phyloP scores from a whole-genome alignment of 2,329 filamentous ascomycete species.

The Didymella pinodella region DNA sequence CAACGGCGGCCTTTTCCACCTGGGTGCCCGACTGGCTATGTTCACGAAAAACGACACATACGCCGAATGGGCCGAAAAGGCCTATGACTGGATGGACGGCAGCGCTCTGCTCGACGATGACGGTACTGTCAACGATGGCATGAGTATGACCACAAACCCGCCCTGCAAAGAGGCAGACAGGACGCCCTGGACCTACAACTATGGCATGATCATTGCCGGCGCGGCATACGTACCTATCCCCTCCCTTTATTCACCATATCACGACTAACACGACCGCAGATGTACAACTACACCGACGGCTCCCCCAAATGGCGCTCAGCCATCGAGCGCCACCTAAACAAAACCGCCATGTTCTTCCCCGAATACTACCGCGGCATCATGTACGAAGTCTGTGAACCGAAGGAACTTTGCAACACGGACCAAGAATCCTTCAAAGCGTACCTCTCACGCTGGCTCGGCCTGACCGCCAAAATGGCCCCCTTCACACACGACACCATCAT shows the following conservation, averaged over 20 bases:
- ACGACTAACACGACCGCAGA: constrained; percentile 33
- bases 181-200: constrained; percentile 50
- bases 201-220: constrained; percentile 48
- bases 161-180: constrained; percentile 41
- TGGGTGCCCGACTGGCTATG: constrained; percentile 49
- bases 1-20: constrained; percentile 51
- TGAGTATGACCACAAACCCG: constrained; percentile 27
- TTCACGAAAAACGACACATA: constrained; percentile 51
- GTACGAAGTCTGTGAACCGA: constrained; percentile 54
- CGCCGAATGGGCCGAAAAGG: constrained; percentile 46
- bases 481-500: constrained; percentile 61
- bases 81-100: constrained; percentile 47
- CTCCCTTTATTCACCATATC: no score
- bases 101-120: constrained; percentile 38
- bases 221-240: constrained; percentile 39
- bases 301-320: constrained; percentile 41
- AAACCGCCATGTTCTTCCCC: constrained; percentile 51
- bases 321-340: constrained; percentile 43
- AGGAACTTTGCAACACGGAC: constrained; percentile 54
- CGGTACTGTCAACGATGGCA: constrained; percentile 43
- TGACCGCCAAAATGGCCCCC: constrained; percentile 65
- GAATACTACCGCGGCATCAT: constrained; percentile 49
- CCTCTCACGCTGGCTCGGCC: constrained; percentile 59
- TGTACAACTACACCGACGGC: constrained; percentile 53
- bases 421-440: constrained; percentile 58